Evolutionary conservation across 1,284 basidiomycete species (phyloP).

Genomic region (Trichosporon sp.): DNA sequence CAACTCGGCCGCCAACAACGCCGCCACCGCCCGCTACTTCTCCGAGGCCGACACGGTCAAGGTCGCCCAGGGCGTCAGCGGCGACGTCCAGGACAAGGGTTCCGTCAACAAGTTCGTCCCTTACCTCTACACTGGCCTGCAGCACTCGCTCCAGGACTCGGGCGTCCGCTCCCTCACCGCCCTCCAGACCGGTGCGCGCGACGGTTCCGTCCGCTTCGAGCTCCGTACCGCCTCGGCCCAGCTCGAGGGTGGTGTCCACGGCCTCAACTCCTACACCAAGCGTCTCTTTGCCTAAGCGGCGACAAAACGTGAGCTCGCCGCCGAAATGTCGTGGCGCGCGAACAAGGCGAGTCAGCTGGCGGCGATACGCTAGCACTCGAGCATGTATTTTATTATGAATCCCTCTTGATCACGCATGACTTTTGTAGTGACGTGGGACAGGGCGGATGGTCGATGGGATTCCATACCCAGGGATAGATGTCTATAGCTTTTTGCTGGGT

Average conservation of each 20-base stretch:
- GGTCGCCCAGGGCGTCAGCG: constrained; percentile 95
- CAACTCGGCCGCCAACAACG: constrained; percentile 72
- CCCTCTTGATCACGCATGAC: constrained; percentile 10
- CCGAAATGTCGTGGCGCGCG: no score
- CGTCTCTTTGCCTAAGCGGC: constrained; percentile 61
- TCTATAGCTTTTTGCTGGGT: background rate
- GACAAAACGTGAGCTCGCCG: no score
- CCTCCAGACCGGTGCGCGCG: constrained; percentile 67
- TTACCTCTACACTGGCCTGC: constrained; percentile 88
- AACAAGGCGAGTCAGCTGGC: background rate
- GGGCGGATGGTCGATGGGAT: background rate
- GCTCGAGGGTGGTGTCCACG: constrained; percentile 94
- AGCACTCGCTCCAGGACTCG: constrained; percentile 95
- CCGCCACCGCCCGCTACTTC: constrained; percentile 95
- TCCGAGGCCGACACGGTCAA: constrained; percentile 93
- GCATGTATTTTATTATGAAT: constrained; percentile 18
- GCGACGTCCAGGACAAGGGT: constrained; percentile 97
- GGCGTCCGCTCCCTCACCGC: constrained; percentile 67
- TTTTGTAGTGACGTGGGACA: background rate
- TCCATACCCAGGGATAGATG: background rate
- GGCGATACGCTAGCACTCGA: background rate
- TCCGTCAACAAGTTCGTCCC: constrained; percentile 87
- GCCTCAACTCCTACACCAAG: constrained; percentile 74
- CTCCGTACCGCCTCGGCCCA: constrained; percentile 92
- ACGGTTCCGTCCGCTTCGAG: constrained; percentile 83